Percentiles rank a stretch among this genome's conserved stretches.
Evolutionary conservation across 192 early-diverging fungal species (phyloP).

Genomic region (Oehlia diaphana): DNA sequence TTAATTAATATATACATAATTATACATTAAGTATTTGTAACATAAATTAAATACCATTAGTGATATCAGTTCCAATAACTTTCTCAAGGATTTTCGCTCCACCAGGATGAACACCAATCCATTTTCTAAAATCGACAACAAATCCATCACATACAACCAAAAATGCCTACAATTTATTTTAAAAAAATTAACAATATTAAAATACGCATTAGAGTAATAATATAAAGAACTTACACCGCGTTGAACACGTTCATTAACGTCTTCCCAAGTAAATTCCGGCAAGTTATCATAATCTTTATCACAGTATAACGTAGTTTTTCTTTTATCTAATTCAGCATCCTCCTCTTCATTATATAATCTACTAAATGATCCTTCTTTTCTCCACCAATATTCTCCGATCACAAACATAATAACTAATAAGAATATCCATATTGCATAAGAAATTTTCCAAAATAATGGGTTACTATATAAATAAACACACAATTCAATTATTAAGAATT

Average conservation of each 20-base stretch:
- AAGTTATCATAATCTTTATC: not conserved
- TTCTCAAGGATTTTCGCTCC: too few relatives aligned
- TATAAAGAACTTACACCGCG: slow-evolving; percentile 17
- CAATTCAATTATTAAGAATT: not conserved
- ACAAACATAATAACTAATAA: not conserved
- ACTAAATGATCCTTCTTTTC: not conserved
- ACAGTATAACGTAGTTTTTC: not conserved
- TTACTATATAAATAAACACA: slow-evolving; percentile 11
- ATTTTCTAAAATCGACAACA: slow-evolving; percentile 19
- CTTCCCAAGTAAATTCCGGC: slow-evolving; percentile 19
- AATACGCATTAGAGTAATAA: not conserved
- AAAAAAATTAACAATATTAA: not conserved
- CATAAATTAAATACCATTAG: slow-evolving; percentile 7
- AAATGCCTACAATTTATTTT: slow-evolving; percentile 9
- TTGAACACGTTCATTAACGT: slow-evolving; percentile 16
- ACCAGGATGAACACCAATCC: slow-evolving; percentile 21
- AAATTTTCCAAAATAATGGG: not conserved
- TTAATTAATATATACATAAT: not conserved
- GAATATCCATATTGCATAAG: not conserved
- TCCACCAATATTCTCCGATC: not conserved
- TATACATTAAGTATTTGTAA: too few relatives aligned
- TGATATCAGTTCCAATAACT: slow-evolving; percentile 26
- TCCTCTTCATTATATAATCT: not conserved
- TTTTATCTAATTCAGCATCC: not conserved
- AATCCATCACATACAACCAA: slow-evolving; percentile 25